phyloP scores from a whole-genome alignment of 306 rosid species.

The Dicorynia guianensis region DNA sequence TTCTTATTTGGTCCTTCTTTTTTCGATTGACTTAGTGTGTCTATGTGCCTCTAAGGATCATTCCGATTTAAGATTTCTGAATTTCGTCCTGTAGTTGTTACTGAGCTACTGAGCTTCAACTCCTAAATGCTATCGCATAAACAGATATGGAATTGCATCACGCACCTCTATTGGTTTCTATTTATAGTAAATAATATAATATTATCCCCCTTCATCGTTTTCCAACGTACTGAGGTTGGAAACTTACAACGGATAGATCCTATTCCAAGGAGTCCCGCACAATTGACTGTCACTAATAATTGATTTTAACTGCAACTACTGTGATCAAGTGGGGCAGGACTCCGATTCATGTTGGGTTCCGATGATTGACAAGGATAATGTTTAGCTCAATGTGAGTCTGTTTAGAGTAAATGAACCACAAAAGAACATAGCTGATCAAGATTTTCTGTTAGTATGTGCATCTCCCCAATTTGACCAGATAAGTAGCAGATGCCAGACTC shows the following conservation, averaged over 20 bases:
- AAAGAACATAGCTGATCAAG: not conserved
- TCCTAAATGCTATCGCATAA: not conserved
- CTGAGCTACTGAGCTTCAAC: not conserved
- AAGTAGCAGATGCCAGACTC: not conserved
- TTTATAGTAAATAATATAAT: not conserved
- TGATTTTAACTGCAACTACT: slow-evolving; percentile 32
- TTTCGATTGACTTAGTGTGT: not conserved
- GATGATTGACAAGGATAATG: not conserved
- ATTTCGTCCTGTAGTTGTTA: not conserved
- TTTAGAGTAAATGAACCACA: not conserved
- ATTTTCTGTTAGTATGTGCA: not conserved
- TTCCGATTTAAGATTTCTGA: not conserved
- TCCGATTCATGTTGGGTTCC: not conserved
- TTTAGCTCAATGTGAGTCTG: too few species aligned
- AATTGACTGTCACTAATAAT: not conserved
- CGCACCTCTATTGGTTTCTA: not conserved
- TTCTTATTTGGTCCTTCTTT: not conserved
- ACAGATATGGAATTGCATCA: not conserved
- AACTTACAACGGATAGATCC: slow-evolving; percentile 21
- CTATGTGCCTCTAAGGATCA: not conserved
- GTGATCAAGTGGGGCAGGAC: slow-evolving; percentile 11
- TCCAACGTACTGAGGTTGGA: slow-evolving; percentile 4
- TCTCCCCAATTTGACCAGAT: not conserved
- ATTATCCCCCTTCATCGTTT: not conserved
- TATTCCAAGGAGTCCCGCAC: slow-evolving; percentile 5